phyloP scores from a whole-genome alignment of 306 rosid species.

The Ochetophila trinervis region DNA sequence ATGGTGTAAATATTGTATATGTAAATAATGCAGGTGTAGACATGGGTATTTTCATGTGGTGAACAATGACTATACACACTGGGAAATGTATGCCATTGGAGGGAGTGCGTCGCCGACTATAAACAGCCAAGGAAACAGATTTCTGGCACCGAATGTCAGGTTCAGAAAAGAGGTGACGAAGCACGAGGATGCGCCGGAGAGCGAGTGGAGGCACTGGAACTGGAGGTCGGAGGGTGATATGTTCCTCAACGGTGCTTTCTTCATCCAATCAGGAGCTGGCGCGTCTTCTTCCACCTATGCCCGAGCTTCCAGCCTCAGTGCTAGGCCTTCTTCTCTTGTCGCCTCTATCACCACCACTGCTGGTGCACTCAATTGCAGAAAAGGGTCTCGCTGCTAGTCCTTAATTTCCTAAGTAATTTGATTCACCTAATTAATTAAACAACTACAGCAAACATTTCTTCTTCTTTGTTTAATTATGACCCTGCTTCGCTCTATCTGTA shows the following conservation, averaged over 20 bases:
- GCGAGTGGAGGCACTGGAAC: constrained; percentile 70
- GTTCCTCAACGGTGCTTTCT: constrained; percentile 77
- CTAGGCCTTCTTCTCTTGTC: constrained; percentile 81
- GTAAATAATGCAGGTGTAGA: constrained; percentile 54
- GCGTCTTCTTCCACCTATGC: constrained; percentile 60
- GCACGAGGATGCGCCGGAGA: constrained; percentile 63
- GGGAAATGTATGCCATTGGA: constrained; percentile 97
- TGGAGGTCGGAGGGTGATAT: constrained; percentile 90
- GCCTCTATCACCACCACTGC: constrained; percentile 70
- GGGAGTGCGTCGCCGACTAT: constrained; percentile 91
- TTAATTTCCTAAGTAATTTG: too few relatives aligned
- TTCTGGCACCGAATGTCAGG: constrained; percentile 58
- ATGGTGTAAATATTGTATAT: background rate
- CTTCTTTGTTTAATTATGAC: too few relatives aligned
- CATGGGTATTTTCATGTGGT: constrained; percentile 88
- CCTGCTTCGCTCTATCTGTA: background rate
- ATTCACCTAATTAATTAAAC: background rate
- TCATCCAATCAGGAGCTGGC: constrained; percentile 65
- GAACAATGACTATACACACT: constrained; percentile 89
- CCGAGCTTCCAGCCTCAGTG: constrained; percentile 72
- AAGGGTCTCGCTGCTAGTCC: constrained; percentile 57
- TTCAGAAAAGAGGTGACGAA: constrained; percentile 75
- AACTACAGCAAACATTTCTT: too few relatives aligned
- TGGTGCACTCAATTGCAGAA: constrained; percentile 72
- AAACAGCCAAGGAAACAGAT: constrained; percentile 80